Conservation (phyloP, 345 rosid genomes). For the Populus pruinosa region DNA sequence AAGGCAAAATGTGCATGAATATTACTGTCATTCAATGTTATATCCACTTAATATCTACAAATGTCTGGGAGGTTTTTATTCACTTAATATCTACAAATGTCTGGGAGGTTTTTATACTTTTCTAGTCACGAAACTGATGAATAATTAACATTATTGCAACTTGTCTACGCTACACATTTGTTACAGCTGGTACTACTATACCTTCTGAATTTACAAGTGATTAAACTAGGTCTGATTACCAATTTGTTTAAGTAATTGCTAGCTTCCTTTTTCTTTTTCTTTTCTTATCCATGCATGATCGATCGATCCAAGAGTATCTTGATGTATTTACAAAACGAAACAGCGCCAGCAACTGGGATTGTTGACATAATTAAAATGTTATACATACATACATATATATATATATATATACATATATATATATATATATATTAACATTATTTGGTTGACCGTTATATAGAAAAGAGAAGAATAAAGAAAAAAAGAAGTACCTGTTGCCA, state of each 20-base stretch:
- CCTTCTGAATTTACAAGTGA: background rate
- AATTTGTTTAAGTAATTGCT: no score
- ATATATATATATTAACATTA: background rate
- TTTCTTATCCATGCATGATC: background rate
- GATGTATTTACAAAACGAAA: background rate
- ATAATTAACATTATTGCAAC: background rate
- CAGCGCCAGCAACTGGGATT: background rate
- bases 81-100: background rate
- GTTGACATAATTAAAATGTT: background rate
- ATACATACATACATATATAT: no score
- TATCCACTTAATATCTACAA: background rate
- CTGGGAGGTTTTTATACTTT: background rate
- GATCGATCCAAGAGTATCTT: background rate
- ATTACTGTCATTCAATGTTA: background rate
- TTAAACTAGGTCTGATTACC: background rate
- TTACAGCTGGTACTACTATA: background rate
- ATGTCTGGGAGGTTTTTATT: background rate
- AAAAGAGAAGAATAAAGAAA: background rate
- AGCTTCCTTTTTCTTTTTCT: background rate
- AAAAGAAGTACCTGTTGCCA: conserved; percentile 56
- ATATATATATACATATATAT: no score
- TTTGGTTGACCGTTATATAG: background rate
- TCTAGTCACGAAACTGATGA: background rate
- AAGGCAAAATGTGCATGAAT: background rate
- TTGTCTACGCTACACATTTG: background rate